A percentile compares a stretch with the other conserved stretches of the same genome.
Conservation (phyloP, 495 filamentous ascomycete genomes). For the Lasiosphaeriaceae sp. region DNA sequence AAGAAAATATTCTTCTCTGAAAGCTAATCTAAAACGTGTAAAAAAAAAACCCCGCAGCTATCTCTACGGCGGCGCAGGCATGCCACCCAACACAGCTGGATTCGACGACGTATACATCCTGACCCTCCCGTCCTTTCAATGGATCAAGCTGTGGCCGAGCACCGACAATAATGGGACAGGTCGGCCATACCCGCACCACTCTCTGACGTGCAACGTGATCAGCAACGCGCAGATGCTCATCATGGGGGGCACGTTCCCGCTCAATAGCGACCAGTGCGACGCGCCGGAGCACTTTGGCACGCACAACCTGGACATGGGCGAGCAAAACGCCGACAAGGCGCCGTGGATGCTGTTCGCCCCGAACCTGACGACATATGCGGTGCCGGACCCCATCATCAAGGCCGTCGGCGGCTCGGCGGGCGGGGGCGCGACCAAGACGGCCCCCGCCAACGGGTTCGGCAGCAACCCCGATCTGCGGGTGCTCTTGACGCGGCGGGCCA, state of each 20-base stretch:
- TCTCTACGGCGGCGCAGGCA: conserved; percentile 48
- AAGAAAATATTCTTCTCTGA: no score
- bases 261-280: conserved; percentile 61
- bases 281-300: conserved; percentile 56
- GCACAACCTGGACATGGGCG: conserved; percentile 54
- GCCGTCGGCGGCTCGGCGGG: conserved; percentile 57
- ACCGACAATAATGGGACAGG: conserved; percentile 20
- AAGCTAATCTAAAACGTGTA: background rate
- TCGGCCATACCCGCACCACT: conserved; percentile 36
- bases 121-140: conserved; percentile 52
- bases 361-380: conserved; percentile 49
- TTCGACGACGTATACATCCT: conserved; percentile 58
- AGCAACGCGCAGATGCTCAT: conserved; percentile 58
- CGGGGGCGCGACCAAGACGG: conserved; percentile 65
- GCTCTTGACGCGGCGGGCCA: conserved; percentile 27
- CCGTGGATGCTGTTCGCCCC: conserved; percentile 24
- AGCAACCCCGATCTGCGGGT: conserved; percentile 26
- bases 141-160: conserved; percentile 47
- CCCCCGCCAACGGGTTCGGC: conserved; percentile 42
- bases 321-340: conserved; percentile 29
- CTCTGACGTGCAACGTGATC: conserved; percentile 50
- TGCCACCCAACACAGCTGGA: conserved; percentile 35
- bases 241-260: conserved; percentile 63
- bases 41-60: conserved; percentile 32
- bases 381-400: conserved; percentile 55